A percentile compares a stretch with the other conserved stretches of the same genome.
Evolutionary conservation across 2,329 filamentous ascomycete genomes (phyloP).

Genomic region (Tolypocladium sp.): DNA sequence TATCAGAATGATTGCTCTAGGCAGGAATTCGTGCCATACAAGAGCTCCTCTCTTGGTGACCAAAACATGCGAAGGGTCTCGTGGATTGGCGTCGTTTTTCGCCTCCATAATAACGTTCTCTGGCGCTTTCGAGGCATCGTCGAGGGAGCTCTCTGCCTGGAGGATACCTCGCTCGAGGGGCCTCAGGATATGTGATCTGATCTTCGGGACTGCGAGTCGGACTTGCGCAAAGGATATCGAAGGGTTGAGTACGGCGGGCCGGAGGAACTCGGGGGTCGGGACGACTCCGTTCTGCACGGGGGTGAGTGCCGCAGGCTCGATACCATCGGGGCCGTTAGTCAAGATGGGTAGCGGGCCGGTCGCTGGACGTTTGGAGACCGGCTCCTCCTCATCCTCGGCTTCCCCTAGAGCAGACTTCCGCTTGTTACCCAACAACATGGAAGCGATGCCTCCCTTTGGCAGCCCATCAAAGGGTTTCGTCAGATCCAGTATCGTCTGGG

Average conservation of each 20-base stretch:
- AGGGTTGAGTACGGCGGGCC: slow-evolving; percentile 80
- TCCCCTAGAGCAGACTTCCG: slow-evolving; percentile 68
- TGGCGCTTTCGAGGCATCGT: slow-evolving; percentile 53
- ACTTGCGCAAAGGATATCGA: slow-evolving; percentile 74
- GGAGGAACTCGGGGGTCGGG: slow-evolving; percentile 71
- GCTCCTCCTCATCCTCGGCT: slow-evolving; percentile 64
- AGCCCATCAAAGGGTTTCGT: slow-evolving; percentile 91
- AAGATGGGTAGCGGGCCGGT: slow-evolving; percentile 68
- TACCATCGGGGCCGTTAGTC: slow-evolving; percentile 65
- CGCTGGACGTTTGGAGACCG: slow-evolving; percentile 39
- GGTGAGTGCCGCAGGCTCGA: slow-evolving; percentile 64
- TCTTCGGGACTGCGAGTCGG: slow-evolving; percentile 76
- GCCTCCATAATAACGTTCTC: slow-evolving; percentile 80
- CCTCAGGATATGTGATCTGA: slow-evolving; percentile 73
- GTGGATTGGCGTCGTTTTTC: slow-evolving; percentile 66
- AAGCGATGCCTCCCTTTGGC: slow-evolving; percentile 77
- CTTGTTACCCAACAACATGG: slow-evolving; percentile 88
- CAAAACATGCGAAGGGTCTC: slow-evolving; percentile 77
- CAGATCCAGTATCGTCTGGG: slow-evolving; percentile 77
- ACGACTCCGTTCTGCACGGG: slow-evolving; percentile 50
- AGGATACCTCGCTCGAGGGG: slow-evolving; percentile 63
- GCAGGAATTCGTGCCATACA: slow-evolving; percentile 91
- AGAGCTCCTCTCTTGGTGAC: slow-evolving; percentile 71
- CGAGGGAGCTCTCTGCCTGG: slow-evolving; percentile 39
- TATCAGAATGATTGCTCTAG: slow-evolving; percentile 76